These are phyloP conservation scores for Pseudogymnoascus sp. DNA, from an alignment of 2,329 filamentous ascomycete species.

Conservation along the genomic window DNA sequence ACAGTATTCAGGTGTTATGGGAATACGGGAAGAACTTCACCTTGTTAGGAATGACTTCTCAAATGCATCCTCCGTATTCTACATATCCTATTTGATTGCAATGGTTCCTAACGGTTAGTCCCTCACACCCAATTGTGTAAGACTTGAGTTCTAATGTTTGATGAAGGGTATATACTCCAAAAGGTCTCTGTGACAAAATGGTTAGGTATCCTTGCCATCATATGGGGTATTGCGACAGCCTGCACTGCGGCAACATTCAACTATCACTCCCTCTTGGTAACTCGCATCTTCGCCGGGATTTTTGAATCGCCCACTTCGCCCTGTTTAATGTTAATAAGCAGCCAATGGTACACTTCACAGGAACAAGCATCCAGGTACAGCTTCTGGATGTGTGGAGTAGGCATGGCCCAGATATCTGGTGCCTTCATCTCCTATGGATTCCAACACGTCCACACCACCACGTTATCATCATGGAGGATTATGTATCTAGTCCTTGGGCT, in stretches of 20 bases:
- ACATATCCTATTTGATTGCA: constrained; percentile 50
- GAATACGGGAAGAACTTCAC: constrained; percentile 44
- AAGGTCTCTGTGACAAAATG: constrained; percentile 52
- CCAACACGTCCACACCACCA: constrained; percentile 35
- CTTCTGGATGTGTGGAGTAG: constrained; percentile 53
- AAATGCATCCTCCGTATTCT: constrained; percentile 54
- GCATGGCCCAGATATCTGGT: constrained; percentile 45
- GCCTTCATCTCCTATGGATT: constrained; percentile 44
- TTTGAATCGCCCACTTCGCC: constrained; percentile 54
- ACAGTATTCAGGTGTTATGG: constrained; percentile 60
- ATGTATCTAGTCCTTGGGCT: constrained; percentile 41
- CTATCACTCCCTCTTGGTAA: constrained; percentile 45
- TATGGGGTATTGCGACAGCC: constrained; percentile 50
- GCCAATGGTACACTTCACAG: constrained; percentile 47
- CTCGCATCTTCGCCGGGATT: constrained; percentile 50
- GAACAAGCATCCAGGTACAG: constrained; percentile 52
- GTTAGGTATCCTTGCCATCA: constrained; percentile 47
- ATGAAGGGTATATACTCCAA: constrained; percentile 48
- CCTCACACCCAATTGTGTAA: background rate
- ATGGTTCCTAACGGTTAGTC: constrained; percentile 49
- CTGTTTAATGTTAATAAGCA: constrained; percentile 51
- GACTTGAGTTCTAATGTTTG: background rate
- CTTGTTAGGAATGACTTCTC: constrained; percentile 53
- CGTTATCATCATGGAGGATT: constrained; percentile 49
- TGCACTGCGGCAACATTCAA: constrained; percentile 45